Base-by-base conservation (phyloP, 306 rosid genomes). In the Vigna nakashimae region DNA sequence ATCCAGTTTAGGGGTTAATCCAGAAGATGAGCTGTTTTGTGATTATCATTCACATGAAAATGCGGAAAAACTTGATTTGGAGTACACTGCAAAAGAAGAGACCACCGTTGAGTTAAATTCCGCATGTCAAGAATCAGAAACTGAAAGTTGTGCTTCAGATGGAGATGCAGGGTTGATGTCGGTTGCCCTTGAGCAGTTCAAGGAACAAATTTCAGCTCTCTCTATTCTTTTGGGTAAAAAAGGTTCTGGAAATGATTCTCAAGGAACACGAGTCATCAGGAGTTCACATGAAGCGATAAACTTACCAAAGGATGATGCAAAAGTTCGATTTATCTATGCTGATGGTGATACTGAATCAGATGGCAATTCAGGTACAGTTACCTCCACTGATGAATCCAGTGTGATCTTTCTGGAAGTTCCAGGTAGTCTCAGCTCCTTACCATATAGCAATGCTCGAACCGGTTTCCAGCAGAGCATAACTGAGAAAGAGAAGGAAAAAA, bases 151-250 rank as follows among this genome's bases (percentile, higher is more conserved):
- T 28, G 75, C 56, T 55, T 60, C 71, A 13, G 85, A 71, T 50
- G 80, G 74, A 45, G 75, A 75, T 75, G 76, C 20, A 56, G 80
- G 62, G 68, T 55, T 79, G 45, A 65, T 63, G 79, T 56, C 78
- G 36, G 66, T 32, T 65, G 62, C 58, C 76, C 64, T 64, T 80
- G 90, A 89, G 65, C 59, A 69, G 68, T 84, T 69, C 74, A 78
- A 70, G 79, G 88, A 82, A 57, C 82, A 86, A 70, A 86, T 79
- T 65, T 64, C 69, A 49, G 82, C 75, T 43, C 85, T 84, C 34
- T 81, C 89, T n/a, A 49, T 28, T 77, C 83, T 78, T 81, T 51
- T 76, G 77, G 77, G 83, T 26, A 69, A 76, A 40, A 62, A 55
- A 14, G 83, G 43, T 64, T 76, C 81, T 66, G 65, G 36, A 66